phyloP scores from a whole-genome alignment of 768 basidiomycete species.

The Phanerochaete sordida region DNA sequence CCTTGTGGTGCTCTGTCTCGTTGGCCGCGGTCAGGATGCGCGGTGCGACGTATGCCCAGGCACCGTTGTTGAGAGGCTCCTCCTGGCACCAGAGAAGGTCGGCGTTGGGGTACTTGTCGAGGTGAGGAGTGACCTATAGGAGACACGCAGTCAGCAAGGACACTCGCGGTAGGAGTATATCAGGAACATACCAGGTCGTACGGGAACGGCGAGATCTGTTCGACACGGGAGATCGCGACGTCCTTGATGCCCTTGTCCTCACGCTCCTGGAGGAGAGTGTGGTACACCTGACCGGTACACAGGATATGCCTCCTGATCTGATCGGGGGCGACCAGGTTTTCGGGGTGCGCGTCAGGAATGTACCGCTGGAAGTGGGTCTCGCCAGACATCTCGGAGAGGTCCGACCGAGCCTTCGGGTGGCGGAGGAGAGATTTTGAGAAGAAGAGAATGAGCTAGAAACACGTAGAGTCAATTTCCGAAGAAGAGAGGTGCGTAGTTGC shows the following conservation, averaged over 20 bases:
- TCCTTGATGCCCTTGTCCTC: conserved; percentile 90
- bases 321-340: conserved; percentile 72
- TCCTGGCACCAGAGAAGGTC: conserved; percentile 87
- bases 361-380: conserved; percentile 94
- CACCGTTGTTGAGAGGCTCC: conserved; percentile 95
- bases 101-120: conserved; percentile 96
- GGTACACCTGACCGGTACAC: conserved; percentile 94
- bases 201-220: conserved; percentile 96
- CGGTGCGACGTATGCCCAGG: conserved; percentile 95
- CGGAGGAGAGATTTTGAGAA: conserved; percentile 97
- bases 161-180: neutral
- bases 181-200: conserved; percentile 74
- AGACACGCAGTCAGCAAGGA: conserved; percentile 9
- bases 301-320: conserved; percentile 90
- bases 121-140: conserved; percentile 78
- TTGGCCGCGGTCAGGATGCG: conserved; percentile 92
- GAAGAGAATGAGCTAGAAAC: conserved; percentile 76
- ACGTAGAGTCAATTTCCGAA: neutral
- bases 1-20: conserved; percentile 85
- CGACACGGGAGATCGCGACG: conserved; percentile 89
- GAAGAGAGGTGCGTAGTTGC: neutral
- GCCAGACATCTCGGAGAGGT: conserved; percentile 82
- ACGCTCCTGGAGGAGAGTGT: conserved; percentile 83
- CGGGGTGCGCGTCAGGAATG: conserved; percentile 77
- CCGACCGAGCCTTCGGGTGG: conserved; percentile 87